Percentiles rank a stretch among this genome's conserved stretches.
Evolutionary conservation across 2,329 filamentous ascomycete genomes (phyloP).

Genomic region (Parastagonospora nodorum): DNA sequence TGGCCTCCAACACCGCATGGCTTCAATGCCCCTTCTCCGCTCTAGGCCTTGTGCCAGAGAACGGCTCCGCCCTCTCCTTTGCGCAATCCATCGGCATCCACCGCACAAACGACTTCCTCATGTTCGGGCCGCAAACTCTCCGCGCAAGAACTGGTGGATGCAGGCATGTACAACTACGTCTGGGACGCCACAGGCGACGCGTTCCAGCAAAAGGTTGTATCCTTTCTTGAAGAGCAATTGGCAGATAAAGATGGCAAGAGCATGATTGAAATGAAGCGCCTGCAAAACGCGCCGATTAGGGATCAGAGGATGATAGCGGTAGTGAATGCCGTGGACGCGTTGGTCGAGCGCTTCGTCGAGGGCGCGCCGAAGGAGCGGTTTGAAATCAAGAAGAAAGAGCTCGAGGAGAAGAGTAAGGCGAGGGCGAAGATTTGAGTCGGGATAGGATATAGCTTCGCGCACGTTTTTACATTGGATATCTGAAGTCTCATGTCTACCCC

Average conservation of each 20-base stretch:
- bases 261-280: conserved; percentile 59
- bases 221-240: conserved; percentile 52
- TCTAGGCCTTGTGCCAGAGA: conserved; percentile 56
- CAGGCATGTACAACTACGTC: conserved; percentile 54
- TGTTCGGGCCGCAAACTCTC: conserved; percentile 57
- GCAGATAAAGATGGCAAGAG: conserved; percentile 56
- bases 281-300: conserved; percentile 54
- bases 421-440: conserved; percentile 32
- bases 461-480: no score
- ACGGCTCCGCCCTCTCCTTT: conserved; percentile 54
- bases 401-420: conserved; percentile 42
- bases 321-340: conserved; percentile 54
- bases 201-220: conserved; percentile 50
- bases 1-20: conserved; percentile 52
- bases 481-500: conserved; percentile 58
- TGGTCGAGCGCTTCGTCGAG: conserved; percentile 56
- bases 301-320: conserved; percentile 54
- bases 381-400: conserved; percentile 45
- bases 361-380: conserved; percentile 54
- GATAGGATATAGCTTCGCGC: background rate
- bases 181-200: conserved; percentile 47
- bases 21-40: conserved; percentile 57
- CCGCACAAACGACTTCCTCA: conserved; percentile 58
- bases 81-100: conserved; percentile 56
- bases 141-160: conserved; percentile 50